Base-by-base conservation (phyloP, 2,329 filamentous ascomycete species). In the Colletotrichum sp. region DNA sequence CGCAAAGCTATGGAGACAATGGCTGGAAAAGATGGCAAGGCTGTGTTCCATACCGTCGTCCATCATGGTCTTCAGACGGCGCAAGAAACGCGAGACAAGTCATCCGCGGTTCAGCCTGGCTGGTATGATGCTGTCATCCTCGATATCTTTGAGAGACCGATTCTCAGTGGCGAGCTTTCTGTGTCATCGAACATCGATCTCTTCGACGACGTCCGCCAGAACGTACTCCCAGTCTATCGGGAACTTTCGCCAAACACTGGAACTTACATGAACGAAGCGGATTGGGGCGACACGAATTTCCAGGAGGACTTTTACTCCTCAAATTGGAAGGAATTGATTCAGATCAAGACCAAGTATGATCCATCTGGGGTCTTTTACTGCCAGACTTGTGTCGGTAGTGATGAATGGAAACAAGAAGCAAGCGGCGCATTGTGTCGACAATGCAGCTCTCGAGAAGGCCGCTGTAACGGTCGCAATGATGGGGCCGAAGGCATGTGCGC, bases 341-440 rank as follows among this genome's bases (percentile, higher is more conserved):
- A 64, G 0, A 83, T 92, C 36, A 92, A 92, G 85, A 79, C 83
- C 26, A 87, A 85, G 79, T 91, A 87, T 77, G 90, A 91, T 77
- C 83, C 86, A 2, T 68, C 82, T 1, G 79, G 80, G 2, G 72
- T 92, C 6, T 89, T 89, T 34, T 89, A 89, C 69, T 88, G 65
- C 6, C 71, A 69, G 39, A 69, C 64, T 15, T 86, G n/a, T 6
- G 89, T 92, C 9, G 90, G 89, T 0, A 89, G 87, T 69, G 89
- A 91, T 68, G 79, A 79, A 13, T 91, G 89, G 88, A 77, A 66
- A 28, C 24, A 39, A 21, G 30, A 64, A 15, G 39, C 36, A 10
- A n/a, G 9, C 16, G 64, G 64, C 26, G 36, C 55, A 8, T 21
- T 72, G 24, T 69, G 71, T 32, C 64, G 64, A 18, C 68, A 36